phyloP scores from a whole-genome alignment of 208 protist species.

The Tritrichomonas musculus region DNA sequence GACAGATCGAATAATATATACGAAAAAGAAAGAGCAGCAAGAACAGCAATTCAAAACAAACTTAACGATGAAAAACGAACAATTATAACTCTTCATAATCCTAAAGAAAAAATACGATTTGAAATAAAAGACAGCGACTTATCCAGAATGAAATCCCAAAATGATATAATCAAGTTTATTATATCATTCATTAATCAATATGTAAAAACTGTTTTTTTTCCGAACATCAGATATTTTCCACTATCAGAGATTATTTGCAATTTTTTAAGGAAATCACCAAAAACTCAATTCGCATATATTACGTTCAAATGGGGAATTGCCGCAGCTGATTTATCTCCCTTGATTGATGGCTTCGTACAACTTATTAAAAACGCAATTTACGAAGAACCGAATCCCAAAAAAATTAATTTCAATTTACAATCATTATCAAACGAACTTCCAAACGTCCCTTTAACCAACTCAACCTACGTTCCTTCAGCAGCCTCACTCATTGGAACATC shows the following conservation, averaged over 20 bases:
- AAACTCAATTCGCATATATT: neutral
- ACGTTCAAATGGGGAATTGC: neutral
- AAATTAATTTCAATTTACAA: neutral
- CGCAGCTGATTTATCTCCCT: neutral
- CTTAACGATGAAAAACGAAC: neutral
- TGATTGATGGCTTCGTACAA: neutral
- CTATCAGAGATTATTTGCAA: neutral
- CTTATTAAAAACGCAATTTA: neutral
- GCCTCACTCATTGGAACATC: neutral
- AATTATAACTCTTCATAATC: neutral
- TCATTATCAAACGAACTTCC: neutral
- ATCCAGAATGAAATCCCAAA: neutral
- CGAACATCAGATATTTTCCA: neutral
- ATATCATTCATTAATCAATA: no score
- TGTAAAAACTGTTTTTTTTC: neutral
- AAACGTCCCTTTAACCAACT: neutral
- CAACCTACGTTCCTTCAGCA: neutral
- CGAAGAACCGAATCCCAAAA: neutral
- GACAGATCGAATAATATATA: neutral
- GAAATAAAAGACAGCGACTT: neutral
- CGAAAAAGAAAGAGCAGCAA: neutral
- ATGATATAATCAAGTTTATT: neutral
- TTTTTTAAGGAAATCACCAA: neutral
- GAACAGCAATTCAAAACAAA: neutral
- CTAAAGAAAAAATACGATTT: neutral